Percentiles rank a stretch among this genome's conserved stretches.
Evolutionary conservation across 768 basidiomycete genomes (phyloP).

Genomic region (Tricholomella constricta): DNA sequence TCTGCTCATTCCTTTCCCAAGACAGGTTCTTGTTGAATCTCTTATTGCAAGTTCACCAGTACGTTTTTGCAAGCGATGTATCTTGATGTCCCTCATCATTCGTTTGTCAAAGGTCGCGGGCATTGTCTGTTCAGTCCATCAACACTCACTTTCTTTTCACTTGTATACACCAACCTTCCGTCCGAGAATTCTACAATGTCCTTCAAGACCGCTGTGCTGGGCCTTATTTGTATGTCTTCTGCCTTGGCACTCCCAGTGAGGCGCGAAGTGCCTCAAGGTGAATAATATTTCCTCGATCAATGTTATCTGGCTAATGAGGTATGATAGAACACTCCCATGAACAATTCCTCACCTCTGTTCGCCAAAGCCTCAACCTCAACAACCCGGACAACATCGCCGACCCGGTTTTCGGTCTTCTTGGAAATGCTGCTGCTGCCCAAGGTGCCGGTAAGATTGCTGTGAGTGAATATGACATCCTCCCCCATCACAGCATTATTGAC

Average conservation of each 20-base stretch:
- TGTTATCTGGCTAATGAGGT: conserved; percentile 7
- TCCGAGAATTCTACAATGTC: conserved; percentile 28
- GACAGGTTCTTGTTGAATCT: conserved; percentile 53
- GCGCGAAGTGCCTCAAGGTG: conserved; percentile 70
- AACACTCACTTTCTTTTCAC: conserved; percentile 20
- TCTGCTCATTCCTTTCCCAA: conserved; percentile 43
- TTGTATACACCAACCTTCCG: conserved; percentile 24
- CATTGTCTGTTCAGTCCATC: conserved; percentile 11
- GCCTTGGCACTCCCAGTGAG: conserved; percentile 45
- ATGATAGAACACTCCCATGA: conserved; percentile 66
- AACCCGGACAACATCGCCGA: conserved; percentile 64
- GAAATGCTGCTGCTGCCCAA: conserved; percentile 59
- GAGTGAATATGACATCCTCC: conserved; percentile 13
- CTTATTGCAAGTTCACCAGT: conserved; percentile 29
- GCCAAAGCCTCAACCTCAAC: conserved; percentile 47
- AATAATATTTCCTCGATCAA: neutral
- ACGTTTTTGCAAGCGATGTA: conserved; percentile 10
- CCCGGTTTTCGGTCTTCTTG: conserved; percentile 64
- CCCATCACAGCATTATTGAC: neutral
- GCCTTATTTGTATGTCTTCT: conserved; percentile 36
- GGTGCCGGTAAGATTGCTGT: conserved; percentile 60
- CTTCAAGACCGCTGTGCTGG: conserved; percentile 34
- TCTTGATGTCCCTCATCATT: neutral
- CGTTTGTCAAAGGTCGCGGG: conserved; percentile 6
- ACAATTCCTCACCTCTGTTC: conserved; percentile 53